Evolutionary conservation across 352 stramenopile genomes (phyloP).

Genomic region (Phytophthora foliorum): DNA sequence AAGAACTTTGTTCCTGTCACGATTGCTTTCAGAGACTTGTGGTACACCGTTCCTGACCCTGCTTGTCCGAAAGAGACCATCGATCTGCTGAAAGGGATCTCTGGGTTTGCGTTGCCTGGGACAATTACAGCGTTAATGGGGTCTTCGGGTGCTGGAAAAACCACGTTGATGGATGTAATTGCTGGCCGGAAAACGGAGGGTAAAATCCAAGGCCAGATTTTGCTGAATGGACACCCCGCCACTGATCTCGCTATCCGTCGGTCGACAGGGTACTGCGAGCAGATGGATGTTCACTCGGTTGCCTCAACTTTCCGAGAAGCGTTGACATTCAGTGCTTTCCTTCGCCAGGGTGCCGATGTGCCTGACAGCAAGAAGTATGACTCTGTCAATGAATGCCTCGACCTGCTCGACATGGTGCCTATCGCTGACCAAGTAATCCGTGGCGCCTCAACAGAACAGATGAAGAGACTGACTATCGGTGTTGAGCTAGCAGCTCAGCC

Average conservation of each 20-base stretch:
- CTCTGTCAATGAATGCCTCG: constrained; percentile 50
- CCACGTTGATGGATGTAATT: constrained; percentile 36
- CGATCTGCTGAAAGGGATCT: constrained; percentile 62
- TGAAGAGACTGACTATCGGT: constrained; percentile 69
- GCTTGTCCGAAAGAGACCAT: constrained; percentile 41
- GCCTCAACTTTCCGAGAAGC: constrained; percentile 47
- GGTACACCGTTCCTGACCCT: constrained; percentile 54
- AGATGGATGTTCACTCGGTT: constrained; percentile 21
- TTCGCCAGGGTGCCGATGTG: constrained; percentile 55
- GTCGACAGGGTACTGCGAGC: constrained; percentile 29
- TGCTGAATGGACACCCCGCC: constrained; percentile 88
- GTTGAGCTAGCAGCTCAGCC: constrained; percentile 86
- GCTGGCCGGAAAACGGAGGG: constrained; percentile 89
- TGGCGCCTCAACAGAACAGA: constrained; percentile 55
- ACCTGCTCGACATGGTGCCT: constrained; percentile 43
- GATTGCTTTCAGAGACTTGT: constrained; percentile 56
- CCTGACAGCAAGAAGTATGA: constrained; percentile 44
- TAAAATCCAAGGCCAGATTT: constrained; percentile 80
- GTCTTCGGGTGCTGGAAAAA: constrained; percentile 31
- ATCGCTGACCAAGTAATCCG: constrained; percentile 60
- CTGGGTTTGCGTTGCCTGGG: constrained; percentile 24
- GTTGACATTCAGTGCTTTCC: constrained; percentile 86
- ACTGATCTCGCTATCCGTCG: constrained; percentile 52
- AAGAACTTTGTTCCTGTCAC: constrained; percentile 48
- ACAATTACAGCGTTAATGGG: constrained; percentile 40